These are phyloP conservation scores for Dianthus caryophyllus DNA, from an alignment of 148 eudicot genomes.

Conservation along the genomic window DNA sequence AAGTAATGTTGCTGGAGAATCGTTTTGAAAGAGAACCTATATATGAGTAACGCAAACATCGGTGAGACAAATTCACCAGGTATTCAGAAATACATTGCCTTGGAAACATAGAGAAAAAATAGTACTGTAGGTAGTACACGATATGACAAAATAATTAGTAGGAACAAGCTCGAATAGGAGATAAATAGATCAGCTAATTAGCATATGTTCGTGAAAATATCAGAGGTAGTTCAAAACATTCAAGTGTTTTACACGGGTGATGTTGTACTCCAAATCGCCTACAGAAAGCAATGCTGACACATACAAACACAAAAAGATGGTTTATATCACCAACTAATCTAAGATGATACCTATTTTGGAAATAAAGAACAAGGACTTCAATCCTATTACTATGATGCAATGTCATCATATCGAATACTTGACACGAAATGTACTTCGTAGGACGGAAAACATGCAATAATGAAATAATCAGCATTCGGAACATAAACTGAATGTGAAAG, in stretches of 20 bases:
- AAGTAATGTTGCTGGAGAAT: conserved; percentile 96
- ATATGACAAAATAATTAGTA: neutral
- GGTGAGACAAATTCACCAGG: conserved; percentile 6
- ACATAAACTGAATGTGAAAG: neutral
- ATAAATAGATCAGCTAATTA: neutral
- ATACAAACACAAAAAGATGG: neutral
- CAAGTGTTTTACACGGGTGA: neutral
- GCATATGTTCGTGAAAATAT: conserved; percentile 1
- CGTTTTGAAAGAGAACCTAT: conserved; percentile 98
- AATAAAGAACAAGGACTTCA: neutral
- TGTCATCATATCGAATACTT: neutral
- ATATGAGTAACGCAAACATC: conserved; percentile 11
- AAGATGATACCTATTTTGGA: neutral
- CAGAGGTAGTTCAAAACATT: neutral
- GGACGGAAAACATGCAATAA: neutral
- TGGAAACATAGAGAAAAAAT: neutral
- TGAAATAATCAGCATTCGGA: neutral
- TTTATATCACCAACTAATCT: neutral
- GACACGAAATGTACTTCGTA: neutral
- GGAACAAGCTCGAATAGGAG: neutral
- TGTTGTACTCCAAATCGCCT: neutral
- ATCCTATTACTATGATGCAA: neutral
- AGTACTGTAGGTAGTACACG: too few relatives aligned
- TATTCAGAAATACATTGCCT: neutral
- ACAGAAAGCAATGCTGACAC: neutral